Conservation (phyloP, 257 asterid genomes). For the Penstemon newberryi region DNA sequence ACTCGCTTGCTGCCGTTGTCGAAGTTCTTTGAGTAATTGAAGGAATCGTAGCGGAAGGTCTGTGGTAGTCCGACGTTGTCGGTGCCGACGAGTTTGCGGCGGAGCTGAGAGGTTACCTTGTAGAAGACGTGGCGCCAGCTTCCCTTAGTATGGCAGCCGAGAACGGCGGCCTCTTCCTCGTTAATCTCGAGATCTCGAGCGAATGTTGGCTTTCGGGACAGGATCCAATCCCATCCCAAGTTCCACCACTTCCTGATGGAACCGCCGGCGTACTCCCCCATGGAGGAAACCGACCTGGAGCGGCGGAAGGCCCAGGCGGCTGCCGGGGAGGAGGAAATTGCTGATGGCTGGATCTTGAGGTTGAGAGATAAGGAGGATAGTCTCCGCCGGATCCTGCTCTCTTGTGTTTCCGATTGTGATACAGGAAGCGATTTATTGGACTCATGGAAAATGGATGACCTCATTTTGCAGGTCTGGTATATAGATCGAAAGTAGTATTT, state of each 20-base stretch:
- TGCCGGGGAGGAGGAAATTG: conserved; percentile 29
- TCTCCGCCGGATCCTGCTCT: conserved; percentile 51
- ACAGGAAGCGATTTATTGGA: conserved; percentile 59
- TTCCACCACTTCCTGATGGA: conserved; percentile 83
- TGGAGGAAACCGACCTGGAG: conserved; percentile 57
- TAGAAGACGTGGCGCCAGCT: conserved; percentile 79
- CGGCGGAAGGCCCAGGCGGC: conserved; percentile 55
- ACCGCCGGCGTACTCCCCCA: conserved; percentile 49
- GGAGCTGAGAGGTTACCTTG: conserved; percentile 61
- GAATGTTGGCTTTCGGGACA: conserved; percentile 67
- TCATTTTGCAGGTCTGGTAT: conserved; percentile 27
- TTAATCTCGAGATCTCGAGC: conserved; percentile 89
- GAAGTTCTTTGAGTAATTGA: conserved; percentile 47
- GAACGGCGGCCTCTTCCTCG: conserved; percentile 57
- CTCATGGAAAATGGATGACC: conserved; percentile 51
- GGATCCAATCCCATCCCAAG: conserved; percentile 76
- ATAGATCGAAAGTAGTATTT: too few relatives aligned
- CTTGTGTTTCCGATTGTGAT: conserved; percentile 36
- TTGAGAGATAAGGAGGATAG: conserved; percentile 59
- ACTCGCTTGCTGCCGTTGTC: conserved; percentile 32
- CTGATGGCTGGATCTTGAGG: conserved; percentile 51
- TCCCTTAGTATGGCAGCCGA: conserved; percentile 75
- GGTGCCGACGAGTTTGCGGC: conserved; percentile 58
- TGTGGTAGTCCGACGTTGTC: conserved; percentile 70
- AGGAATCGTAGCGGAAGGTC: conserved; percentile 58